These are phyloP conservation scores for Piper betle DNA, from an alignment of 164 flowering plant species.

Conservation along the genomic window DNA sequence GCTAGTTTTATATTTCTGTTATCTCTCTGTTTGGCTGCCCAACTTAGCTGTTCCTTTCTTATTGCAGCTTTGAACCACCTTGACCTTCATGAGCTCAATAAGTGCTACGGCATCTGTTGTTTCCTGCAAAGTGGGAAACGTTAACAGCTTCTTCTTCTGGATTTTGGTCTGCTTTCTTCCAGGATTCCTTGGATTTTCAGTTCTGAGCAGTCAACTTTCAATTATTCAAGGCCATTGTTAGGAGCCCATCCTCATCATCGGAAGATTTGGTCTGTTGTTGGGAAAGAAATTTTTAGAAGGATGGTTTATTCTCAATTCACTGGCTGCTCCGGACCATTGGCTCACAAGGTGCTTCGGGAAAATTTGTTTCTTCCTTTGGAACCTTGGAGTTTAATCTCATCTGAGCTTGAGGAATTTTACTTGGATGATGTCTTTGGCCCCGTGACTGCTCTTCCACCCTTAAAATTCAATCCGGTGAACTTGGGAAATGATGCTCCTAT, in stretches of 20 bases:
- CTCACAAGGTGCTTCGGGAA: slow-evolving; percentile 19
- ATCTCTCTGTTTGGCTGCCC: too few relatives aligned
- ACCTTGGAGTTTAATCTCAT: slow-evolving; percentile 19
- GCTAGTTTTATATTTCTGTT: too few relatives aligned
- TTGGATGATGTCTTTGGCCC: slow-evolving; percentile 93
- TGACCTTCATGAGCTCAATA: slow-evolving; percentile 74
- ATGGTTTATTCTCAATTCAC: slow-evolving; percentile 61
- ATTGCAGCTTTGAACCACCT: slow-evolving; percentile 34
- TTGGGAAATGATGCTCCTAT: slow-evolving; percentile 12
- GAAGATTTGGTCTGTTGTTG: slow-evolving; percentile 5
- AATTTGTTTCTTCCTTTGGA: slow-evolving; percentile 28
- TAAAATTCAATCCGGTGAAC: slow-evolving; percentile 15
- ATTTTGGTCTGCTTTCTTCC: slow-evolving; percentile 57
- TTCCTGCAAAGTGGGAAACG: slow-evolving; percentile 88
- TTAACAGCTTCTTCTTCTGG: slow-evolving; percentile 52
- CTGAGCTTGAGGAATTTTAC: slow-evolving; percentile 58
- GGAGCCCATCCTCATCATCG: slow-evolving; percentile 33
- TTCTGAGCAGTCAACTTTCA: slow-evolving; percentile 37
- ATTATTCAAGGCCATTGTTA: slow-evolving; percentile 49
- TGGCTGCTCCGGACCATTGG: slow-evolving; percentile 15
- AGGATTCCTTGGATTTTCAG: slow-evolving; percentile 43
- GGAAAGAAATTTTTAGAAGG: slow-evolving; percentile 3
- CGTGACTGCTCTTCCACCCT: slow-evolving; percentile 25
- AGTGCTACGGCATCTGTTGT: slow-evolving; percentile 47
- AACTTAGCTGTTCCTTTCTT: slow-evolving; percentile 4